These are phyloP conservation scores for Sarcocystis neurona DNA, from an alignment of 169 alveolate genomes.

Conservation along the genomic window DNA sequence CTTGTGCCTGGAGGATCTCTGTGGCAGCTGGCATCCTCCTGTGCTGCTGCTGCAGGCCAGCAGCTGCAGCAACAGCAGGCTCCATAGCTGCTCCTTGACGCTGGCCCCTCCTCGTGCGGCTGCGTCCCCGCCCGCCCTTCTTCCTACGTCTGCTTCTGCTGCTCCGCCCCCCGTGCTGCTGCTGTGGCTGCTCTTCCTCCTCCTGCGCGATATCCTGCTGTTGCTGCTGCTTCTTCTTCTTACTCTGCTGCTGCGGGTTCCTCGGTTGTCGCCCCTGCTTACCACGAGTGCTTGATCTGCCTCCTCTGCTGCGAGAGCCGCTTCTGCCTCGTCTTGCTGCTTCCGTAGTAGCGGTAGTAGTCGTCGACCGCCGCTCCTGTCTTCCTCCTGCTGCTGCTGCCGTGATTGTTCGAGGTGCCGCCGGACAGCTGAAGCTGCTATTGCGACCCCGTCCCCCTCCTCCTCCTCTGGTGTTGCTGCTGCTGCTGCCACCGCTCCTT, in stretches of 20 bases:
- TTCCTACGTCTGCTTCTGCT: conserved; percentile 3
- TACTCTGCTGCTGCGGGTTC: not conserved
- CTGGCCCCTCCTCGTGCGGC: not conserved
- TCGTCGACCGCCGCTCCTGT: not conserved
- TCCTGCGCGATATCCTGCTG: not conserved
- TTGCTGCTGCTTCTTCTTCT: not conserved
- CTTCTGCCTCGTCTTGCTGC: not conserved
- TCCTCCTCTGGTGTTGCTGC: not conserved
- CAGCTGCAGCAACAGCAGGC: too few relatives aligned
- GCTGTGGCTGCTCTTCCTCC: not conserved
- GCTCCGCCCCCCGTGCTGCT: not conserved
- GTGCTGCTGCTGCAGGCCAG: too few relatives aligned
- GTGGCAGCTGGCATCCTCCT: too few relatives aligned
- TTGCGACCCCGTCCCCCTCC: not conserved
- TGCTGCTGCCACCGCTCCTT: not conserved
- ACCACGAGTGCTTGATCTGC: not conserved
- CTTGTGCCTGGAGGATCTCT: not conserved
- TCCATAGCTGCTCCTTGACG: too few relatives aligned
- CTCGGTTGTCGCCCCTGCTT: not conserved
- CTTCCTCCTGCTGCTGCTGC: not conserved
- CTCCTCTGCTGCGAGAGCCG: not conserved
- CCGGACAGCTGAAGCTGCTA: not conserved
- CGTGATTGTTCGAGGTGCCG: not conserved
- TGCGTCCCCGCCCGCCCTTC: not conserved
- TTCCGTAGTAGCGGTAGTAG: too few relatives aligned